Base-by-base conservation (phyloP, 2,329 filamentous ascomycete genomes). In the Ophiocordyceps camponoti-floridani region DNA sequence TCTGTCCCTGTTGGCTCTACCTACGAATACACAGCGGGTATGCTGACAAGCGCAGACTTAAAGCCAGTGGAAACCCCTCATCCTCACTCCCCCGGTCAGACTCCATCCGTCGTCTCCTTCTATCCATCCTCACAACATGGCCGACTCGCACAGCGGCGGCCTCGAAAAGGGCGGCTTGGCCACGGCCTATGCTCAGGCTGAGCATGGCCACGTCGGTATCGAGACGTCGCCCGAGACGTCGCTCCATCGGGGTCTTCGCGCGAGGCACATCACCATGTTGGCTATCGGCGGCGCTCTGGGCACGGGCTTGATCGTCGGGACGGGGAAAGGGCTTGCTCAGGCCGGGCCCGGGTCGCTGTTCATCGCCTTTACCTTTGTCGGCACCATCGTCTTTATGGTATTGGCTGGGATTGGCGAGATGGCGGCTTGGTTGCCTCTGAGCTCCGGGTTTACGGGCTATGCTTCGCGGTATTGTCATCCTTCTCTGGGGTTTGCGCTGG, bases 391-490 rank as follows among this genome's bases (percentile, higher is more conserved):
- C 51, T 91, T 79, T 61, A 65, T 86, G 40, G 84, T 91, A 52
- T 87, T 91, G 82, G 79, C 78, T 47, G 79, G 75, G 46, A 74
- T 91, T 4, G 84, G 84, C 49, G 84, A 89, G 61, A 91, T 91
- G 82, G 82, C 84, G 9, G 75, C 84, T 44, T 91, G 82, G 82
- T 62, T 91, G 31, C 84, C 84, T 43, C 69, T 87, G 54, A 74
- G 77, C 45, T 77, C 81, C 57, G 84, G 84, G 52, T 93, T 91
- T 62, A 83, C 83, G 48, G 82, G 82, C 54, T 91, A 88, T 56
- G 83, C 84, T 23, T 73, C 77, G 48, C 73, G 84, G 42, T 91
- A 86, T 65, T 82, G 78, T 54, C 83, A 91, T 53, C 83, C 83
- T 44, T 82, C 83, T 48, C 72, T 91, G 26, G 84, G 84, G 45